Evolutionary conservation across 1,139 yeast species (phyloP).

Genomic region (Protomyces inouyei): DNA sequence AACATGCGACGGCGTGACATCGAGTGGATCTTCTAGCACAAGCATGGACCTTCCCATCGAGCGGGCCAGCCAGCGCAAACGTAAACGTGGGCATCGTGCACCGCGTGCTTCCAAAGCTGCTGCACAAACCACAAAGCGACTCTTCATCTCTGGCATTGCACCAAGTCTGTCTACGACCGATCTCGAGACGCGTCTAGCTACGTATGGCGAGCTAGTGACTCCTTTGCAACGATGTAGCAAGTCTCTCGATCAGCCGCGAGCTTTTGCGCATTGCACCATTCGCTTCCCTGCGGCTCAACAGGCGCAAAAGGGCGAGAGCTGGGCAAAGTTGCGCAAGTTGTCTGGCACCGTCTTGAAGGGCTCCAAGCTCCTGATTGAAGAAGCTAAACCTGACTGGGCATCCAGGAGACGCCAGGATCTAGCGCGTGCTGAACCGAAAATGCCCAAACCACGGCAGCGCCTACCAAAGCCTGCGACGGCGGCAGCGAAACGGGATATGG

Average conservation of each 20-base stretch:
- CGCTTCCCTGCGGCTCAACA: not conserved
- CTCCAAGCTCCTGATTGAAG: constrained; percentile 17
- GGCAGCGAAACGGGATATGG: constrained; percentile 4
- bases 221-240: not conserved
- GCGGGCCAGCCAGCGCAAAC: not conserved
- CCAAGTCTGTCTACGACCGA: not conserved
- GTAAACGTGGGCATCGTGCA: not conserved
- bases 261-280: constrained; percentile 13
- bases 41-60: too few species aligned
- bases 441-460: constrained; percentile 11
- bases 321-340: constrained; percentile 10
- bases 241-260: not conserved
- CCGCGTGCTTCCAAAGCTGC: not conserved
- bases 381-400: constrained; percentile 14
- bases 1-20: too few species aligned
- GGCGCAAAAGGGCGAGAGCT: not conserved
- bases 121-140: not conserved
- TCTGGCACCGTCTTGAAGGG: constrained; percentile 21
- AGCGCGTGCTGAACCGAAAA: not conserved
- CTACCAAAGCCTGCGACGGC: constrained; percentile 5
- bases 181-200: constrained; percentile 3
- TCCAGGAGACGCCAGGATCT: not conserved
- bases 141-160: constrained; percentile 23
- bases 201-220: constrained; percentile 4
- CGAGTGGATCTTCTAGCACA: too few species aligned